A percentile compares a stretch with the other conserved stretches of the same genome.
These are phyloP conservation scores for Metarhizium humberi DNA, from an alignment of 2,329 filamentous ascomycete genomes.

Conservation along the genomic window DNA sequence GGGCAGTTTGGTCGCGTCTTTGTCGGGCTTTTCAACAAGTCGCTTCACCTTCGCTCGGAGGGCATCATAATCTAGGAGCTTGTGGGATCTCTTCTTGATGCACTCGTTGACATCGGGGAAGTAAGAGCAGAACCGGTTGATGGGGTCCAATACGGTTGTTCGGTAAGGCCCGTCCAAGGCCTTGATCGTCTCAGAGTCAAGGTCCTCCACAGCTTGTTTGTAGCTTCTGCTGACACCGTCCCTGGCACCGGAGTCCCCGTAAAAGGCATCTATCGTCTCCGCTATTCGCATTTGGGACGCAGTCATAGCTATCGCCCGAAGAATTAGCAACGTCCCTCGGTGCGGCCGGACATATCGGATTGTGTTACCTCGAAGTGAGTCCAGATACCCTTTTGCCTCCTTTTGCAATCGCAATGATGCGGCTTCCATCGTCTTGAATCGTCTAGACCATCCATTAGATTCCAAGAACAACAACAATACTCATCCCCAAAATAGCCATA, in stretches of 20 bases:
- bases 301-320: constrained; percentile 67
- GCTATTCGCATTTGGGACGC: constrained; percentile 99
- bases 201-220: constrained; percentile 95
- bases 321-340: background rate
- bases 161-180: constrained; percentile 92
- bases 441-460: constrained; percentile 40
- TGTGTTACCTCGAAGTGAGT: constrained; percentile 72
- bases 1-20: constrained; percentile 93
- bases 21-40: constrained; percentile 95
- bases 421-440: constrained; percentile 95
- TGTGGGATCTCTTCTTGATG: constrained; percentile 98
- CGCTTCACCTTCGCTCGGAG: constrained; percentile 95
- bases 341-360: background rate
- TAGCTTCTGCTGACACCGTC: constrained; percentile 95
- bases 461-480: background rate
- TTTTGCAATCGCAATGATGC: constrained; percentile 89
- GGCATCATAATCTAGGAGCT: constrained; percentile 95
- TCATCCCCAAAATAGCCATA: constrained; percentile 22
- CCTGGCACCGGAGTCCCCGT: constrained; percentile 87
- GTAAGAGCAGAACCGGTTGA: constrained; percentile 92
- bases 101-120: constrained; percentile 99
- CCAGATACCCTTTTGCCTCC: constrained; percentile 95
- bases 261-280: constrained; percentile 98
- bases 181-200: constrained; percentile 97
- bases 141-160: constrained; percentile 90